A percentile compares a stretch with the other conserved stretches of the same genome.
These are phyloP conservation scores for Lotmaria passim DNA, from an alignment of 208 protist species.

Conservation along the genomic window DNA sequence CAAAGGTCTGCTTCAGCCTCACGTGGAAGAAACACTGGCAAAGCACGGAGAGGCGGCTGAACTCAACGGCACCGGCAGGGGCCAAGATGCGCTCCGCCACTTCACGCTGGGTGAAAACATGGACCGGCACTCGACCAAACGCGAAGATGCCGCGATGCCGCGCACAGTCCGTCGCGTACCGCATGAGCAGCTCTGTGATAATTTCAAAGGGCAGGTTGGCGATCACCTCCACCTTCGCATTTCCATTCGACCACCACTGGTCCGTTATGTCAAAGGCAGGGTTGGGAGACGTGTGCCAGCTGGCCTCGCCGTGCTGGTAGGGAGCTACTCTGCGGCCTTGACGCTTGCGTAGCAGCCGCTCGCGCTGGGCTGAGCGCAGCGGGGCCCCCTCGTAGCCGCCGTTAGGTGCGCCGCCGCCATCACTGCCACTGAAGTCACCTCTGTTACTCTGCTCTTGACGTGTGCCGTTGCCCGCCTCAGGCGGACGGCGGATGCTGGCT, in stretches of 20 bases:
- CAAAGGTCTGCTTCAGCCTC: constrained; percentile 76
- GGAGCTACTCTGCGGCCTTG: constrained; percentile 28
- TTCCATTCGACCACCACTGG: constrained; percentile 81
- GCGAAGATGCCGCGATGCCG: constrained; percentile 66
- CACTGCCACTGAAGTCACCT: constrained; percentile 8
- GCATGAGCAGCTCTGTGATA: constrained; percentile 84
- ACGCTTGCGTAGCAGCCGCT: constrained; percentile 60
- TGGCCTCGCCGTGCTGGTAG: constrained; percentile 30
- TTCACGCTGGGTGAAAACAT: constrained; percentile 90
- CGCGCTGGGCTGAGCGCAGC: constrained; percentile 56
- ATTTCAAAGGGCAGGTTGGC: constrained; percentile 88
- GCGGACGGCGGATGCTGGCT: constrained; percentile 45
- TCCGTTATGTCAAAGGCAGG: constrained; percentile 56
- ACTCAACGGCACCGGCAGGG: constrained; percentile 71
- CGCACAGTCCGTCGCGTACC: constrained; percentile 84
- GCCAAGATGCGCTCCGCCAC: constrained; percentile 85
- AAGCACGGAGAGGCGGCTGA: constrained; percentile 82
- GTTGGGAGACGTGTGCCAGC: constrained; percentile 32
- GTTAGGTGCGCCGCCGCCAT: too few relatives aligned
- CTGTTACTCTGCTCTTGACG: background rate
- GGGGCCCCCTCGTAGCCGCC: constrained; percentile 61
- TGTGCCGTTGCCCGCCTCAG: constrained; percentile 5
- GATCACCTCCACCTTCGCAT: constrained; percentile 87
- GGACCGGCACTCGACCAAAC: constrained; percentile 85
- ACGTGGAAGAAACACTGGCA: constrained; percentile 87